These are phyloP conservation scores for Nicotiana obtusifolia DNA, from an alignment of 257 asterid species.

Conservation along the genomic window DNA sequence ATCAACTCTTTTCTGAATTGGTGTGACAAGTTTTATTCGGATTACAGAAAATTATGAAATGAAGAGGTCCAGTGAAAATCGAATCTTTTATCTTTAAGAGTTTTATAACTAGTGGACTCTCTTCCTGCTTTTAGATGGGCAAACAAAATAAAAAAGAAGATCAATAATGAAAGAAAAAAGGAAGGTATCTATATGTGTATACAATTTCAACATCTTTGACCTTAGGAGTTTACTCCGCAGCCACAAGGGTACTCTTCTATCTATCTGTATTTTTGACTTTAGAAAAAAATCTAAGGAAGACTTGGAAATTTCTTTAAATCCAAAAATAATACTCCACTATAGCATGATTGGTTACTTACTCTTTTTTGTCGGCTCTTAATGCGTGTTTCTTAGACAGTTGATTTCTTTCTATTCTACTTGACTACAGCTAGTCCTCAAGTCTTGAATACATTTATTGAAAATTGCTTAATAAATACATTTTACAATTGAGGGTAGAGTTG, in stretches of 20 bases:
- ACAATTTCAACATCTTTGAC: not conserved
- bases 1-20: not conserved
- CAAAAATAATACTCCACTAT: not conserved
- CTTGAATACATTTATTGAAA: not conserved
- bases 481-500: not conserved
- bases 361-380: not conserved
- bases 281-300: not conserved
- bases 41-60: not conserved
- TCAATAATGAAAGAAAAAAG: not conserved
- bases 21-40: not conserved
- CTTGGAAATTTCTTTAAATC: not conserved
- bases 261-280: not conserved
- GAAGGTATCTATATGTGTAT: too few species aligned
- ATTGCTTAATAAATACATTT: not conserved
- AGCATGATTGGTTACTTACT: not conserved
- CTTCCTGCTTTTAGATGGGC: not conserved
- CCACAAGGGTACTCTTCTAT: not conserved
- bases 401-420: not conserved
- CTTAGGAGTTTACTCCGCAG: not conserved
- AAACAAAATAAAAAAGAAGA: not conserved
- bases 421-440: not conserved
- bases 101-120: not conserved
- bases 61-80: not conserved
- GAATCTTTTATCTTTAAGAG: not conserved
- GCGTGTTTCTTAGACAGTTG: not conserved